Conservation (phyloP, 495 filamentous ascomycete species). For the Annulohypoxylon stygium region DNA sequence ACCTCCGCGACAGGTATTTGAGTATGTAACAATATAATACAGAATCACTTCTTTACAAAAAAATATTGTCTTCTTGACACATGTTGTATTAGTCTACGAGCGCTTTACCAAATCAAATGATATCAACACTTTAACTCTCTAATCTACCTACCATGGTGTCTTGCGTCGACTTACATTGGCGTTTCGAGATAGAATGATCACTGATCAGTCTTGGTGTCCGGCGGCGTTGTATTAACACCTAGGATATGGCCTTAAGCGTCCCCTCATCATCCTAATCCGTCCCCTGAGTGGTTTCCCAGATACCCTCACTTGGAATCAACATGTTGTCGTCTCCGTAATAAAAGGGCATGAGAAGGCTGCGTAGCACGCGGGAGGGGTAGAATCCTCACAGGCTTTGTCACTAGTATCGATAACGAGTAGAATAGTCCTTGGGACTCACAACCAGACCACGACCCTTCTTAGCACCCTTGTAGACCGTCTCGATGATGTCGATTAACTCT, state of each 20-base stretch:
- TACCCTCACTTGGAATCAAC: background rate
- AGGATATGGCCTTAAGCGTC: background rate
- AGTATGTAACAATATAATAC: no score
- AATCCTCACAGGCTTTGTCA: background rate
- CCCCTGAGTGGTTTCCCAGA: constrained; percentile 22
- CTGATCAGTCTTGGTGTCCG: constrained; percentile 4
- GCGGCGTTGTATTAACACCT: constrained; percentile 27
- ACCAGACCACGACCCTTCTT: constrained; percentile 97
- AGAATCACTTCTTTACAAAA: no score
- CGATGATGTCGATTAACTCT: constrained; percentile 97
- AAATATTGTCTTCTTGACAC: no score
- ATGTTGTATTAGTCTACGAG: no score
- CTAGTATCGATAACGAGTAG: constrained; percentile 85
- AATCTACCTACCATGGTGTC: background rate
- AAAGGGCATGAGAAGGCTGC: background rate
- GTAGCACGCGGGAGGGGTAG: background rate
- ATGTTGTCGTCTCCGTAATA: background rate
- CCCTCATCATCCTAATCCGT: constrained; percentile 21
- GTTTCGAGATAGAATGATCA: background rate
- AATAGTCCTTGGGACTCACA: constrained; percentile 95
- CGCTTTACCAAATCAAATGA: no score
- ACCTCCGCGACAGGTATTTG: no score
- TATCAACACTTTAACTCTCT: background rate
- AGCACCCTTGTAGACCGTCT: constrained; percentile 96
- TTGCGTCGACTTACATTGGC: constrained; percentile 17